A percentile compares a stretch with the other conserved stretches of the same genome.
Evolutionary conservation across 140 eudicot genomes (phyloP).

Genomic region (Flaveria floridana): DNA sequence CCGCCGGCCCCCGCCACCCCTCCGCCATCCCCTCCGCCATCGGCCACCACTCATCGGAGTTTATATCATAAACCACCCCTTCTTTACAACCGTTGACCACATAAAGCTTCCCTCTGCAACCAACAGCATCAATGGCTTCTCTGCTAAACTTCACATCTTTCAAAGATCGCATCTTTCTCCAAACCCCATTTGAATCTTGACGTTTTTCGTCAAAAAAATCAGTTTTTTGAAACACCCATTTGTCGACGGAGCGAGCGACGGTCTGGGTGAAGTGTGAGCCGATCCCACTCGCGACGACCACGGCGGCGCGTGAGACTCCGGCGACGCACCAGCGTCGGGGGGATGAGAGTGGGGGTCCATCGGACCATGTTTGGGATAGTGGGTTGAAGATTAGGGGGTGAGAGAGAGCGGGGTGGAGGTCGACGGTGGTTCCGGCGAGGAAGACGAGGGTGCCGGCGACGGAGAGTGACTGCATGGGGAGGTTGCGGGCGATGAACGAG

Average conservation of each 20-base stretch:
- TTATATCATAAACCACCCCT: slow-evolving; percentile 61
- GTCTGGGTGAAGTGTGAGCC: slow-evolving; percentile 55
- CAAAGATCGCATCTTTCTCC: slow-evolving; percentile 50
- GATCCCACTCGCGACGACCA: slow-evolving; percentile 69
- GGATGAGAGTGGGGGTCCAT: slow-evolving; percentile 44
- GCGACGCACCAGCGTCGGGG: slow-evolving; percentile 72
- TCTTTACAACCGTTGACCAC: slow-evolving; percentile 76
- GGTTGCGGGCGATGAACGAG: slow-evolving; percentile 53
- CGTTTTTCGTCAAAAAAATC: not conserved
- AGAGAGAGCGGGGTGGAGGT: slow-evolving; percentile 51
- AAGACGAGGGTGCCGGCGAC: slow-evolving; percentile 43
- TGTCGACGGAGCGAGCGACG: slow-evolving; percentile 67
- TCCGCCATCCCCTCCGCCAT: slow-evolving; percentile 72
- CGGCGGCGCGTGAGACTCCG: slow-evolving; percentile 45
- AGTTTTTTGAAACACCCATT: slow-evolving; percentile 45
- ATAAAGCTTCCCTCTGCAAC: slow-evolving; percentile 60
- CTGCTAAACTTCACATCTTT: slow-evolving; percentile 56
- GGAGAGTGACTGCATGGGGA: slow-evolving; percentile 55
- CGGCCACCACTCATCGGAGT: slow-evolving; percentile 56
- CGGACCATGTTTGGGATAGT: slow-evolving; percentile 35
- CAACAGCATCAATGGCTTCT: slow-evolving; percentile 79
- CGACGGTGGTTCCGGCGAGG: slow-evolving; percentile 54
- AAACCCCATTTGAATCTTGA: slow-evolving; percentile 28
- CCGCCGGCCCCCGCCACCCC: slow-evolving; percentile 96
- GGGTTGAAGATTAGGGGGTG: slow-evolving; percentile 58